phyloP scores from a whole-genome alignment of 2,329 filamentous ascomycete genomes.

The Neonectria magnoliae region DNA sequence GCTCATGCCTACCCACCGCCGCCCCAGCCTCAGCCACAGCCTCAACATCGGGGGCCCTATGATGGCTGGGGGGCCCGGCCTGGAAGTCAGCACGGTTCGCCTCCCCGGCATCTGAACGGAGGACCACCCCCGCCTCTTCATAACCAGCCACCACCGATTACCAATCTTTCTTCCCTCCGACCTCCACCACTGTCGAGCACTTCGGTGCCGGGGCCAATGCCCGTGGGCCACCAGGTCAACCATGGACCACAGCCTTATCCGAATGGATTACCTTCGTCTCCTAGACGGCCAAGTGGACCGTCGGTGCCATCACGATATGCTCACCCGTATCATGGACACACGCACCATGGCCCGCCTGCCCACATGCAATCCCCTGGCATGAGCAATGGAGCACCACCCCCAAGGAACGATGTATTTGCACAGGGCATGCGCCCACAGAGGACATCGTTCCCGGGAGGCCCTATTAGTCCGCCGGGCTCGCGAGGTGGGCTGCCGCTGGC shows the following conservation, averaged over 20 bases:
- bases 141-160: constrained; percentile 41
- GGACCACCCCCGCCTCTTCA: constrained; percentile 49
- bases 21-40: constrained; percentile 39
- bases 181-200: constrained; percentile 59
- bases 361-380: constrained; percentile 45
- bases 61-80: constrained; percentile 61
- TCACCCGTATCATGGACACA: constrained; percentile 46
- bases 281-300: constrained; percentile 57
- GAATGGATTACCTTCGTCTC: constrained; percentile 61
- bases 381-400: constrained; percentile 48
- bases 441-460: constrained; percentile 54
- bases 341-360: constrained; percentile 38
- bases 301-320: constrained; percentile 55
- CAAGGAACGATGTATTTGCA: constrained; percentile 48
- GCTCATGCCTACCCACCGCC: constrained; percentile 44
- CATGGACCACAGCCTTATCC: constrained; percentile 46
- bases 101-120: constrained; percentile 62
- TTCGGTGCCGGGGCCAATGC: constrained; percentile 52
- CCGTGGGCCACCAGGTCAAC: constrained; percentile 53
- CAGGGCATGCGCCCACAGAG: constrained; percentile 56
- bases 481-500: constrained; percentile 50
- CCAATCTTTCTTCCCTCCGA: constrained; percentile 57
- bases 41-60: constrained; percentile 43
- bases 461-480: constrained; percentile 58
- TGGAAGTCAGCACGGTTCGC: constrained; percentile 59